A percentile compares a stretch with the other conserved stretches of the same genome.
phyloP scores from a whole-genome alignment of 495 filamentous ascomycete genomes.

The Parmelia sp. region DNA sequence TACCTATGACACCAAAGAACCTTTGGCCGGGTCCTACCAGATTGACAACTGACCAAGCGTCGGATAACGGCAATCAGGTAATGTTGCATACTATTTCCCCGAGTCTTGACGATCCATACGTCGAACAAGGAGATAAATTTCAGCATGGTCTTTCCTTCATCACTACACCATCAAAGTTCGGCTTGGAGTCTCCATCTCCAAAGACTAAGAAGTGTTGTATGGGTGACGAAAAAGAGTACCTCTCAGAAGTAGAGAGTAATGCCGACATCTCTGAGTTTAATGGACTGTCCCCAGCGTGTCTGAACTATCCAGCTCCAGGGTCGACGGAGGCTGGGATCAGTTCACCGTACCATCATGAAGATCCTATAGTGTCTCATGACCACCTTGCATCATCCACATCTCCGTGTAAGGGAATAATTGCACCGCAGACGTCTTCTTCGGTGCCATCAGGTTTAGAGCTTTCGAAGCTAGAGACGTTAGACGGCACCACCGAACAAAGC shows the following conservation, averaged over 20 bases:
- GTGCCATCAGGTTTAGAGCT: background rate
- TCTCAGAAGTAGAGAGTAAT: background rate
- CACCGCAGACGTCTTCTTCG: background rate
- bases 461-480: background rate
- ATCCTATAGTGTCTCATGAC: background rate
- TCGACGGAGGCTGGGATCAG: background rate
- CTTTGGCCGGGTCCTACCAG: constrained; percentile 9
- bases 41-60: background rate
- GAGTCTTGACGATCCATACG: background rate
- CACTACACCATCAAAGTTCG: background rate
- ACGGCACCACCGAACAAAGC: background rate
- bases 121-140: background rate
- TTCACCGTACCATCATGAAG: background rate
- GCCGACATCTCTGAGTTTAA: background rate
- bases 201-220: background rate
- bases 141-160: background rate
- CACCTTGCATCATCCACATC: background rate
- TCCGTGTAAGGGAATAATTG: background rate
- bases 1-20: background rate
- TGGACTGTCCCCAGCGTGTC: background rate
- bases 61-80: background rate
- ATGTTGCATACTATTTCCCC: background rate
- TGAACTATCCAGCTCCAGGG: background rate
- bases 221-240: background rate
- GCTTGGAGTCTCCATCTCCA: background rate